Percentiles rank a stretch among this genome's conserved stretches.
phyloP scores from a whole-genome alignment of 148 eudicot genomes.

The Rhododendron kiyosumense region DNA sequence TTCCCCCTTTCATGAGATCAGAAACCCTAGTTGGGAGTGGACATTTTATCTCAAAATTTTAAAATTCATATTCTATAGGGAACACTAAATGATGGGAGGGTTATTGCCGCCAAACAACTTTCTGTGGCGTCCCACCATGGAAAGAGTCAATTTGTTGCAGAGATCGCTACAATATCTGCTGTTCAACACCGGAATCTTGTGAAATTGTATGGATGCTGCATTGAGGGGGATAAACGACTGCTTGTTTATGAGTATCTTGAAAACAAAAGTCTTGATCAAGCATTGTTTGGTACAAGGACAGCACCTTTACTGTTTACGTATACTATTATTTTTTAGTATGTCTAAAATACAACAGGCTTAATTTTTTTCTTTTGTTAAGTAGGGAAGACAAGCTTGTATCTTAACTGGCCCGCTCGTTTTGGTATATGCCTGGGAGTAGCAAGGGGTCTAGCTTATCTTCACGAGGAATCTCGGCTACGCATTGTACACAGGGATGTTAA shows the following conservation, averaged over 20 bases:
- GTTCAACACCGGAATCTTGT: slow-evolving; percentile 30
- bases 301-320: background rate
- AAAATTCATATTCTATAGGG: slow-evolving; percentile 46
- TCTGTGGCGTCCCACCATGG: slow-evolving; percentile 81
- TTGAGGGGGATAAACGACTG: slow-evolving; percentile 68
- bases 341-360: background rate
- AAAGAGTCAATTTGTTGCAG: slow-evolving; percentile 73
- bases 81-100: slow-evolving; percentile 62
- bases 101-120: slow-evolving; percentile 80
- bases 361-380: slow-evolving; percentile 11
- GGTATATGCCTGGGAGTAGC: background rate
- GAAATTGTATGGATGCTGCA: slow-evolving; percentile 79
- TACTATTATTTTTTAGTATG: background rate
- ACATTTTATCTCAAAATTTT: slow-evolving; percentile 5
- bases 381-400: slow-evolving; percentile 41
- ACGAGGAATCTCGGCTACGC: no score
- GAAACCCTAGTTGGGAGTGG: no score
- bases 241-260: slow-evolving; percentile 87
- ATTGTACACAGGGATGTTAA: no score
- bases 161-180: slow-evolving; percentile 82
- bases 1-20: no score
- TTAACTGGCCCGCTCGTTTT: slow-evolving; percentile 40
- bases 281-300: no score
- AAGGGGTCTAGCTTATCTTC: no score
- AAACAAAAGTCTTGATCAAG: slow-evolving; percentile 86